These are phyloP conservation scores for Scedosporium dehoogii DNA, from an alignment of 2,329 filamentous ascomycete genomes.

Conservation along the genomic window DNA sequence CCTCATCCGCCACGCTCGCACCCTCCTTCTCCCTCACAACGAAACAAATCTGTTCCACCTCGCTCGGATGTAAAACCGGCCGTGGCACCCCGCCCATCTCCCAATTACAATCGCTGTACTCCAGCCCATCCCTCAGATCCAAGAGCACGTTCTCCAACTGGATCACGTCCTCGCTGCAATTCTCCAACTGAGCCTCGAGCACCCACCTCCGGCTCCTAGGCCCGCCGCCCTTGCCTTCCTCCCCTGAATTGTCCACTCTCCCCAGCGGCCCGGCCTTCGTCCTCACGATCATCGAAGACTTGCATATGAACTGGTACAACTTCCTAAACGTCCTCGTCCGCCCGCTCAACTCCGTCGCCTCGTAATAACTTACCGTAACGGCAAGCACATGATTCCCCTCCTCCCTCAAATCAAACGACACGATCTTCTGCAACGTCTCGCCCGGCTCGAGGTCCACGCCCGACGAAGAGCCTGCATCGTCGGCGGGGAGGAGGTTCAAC, in stretches of 20 bases:
- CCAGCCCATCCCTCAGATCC: constrained; percentile 40
- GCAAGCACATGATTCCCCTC: constrained; percentile 90
- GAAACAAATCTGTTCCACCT: constrained; percentile 59
- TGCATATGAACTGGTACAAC: constrained; percentile 92
- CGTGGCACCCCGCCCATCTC: constrained; percentile 29
- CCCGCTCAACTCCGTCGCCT: constrained; percentile 61
- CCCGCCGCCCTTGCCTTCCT: background rate
- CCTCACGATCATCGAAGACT: constrained; percentile 78
- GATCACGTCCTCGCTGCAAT: constrained; percentile 76
- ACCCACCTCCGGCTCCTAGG: constrained; percentile 45
- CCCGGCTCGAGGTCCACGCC: constrained; percentile 47
- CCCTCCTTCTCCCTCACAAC: constrained; percentile 38
- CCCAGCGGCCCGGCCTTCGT: constrained; percentile 68
- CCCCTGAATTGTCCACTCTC: constrained; percentile 19
- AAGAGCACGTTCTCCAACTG: constrained; percentile 60
- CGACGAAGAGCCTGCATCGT: constrained; percentile 8
- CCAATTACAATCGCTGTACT: constrained; percentile 49
- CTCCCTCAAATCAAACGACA: constrained; percentile 83
- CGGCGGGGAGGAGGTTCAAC: constrained; percentile 44
- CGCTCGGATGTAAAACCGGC: constrained; percentile 50
- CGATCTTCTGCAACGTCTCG: constrained; percentile 67
- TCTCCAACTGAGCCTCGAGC: constrained; percentile 91
- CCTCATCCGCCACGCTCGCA: constrained; percentile 25
- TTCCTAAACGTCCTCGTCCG: constrained; percentile 83
- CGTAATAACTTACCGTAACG: constrained; percentile 89